Conservation (phyloP, 345 rosid species). For the Eucalyptus shirleyi region DNA sequence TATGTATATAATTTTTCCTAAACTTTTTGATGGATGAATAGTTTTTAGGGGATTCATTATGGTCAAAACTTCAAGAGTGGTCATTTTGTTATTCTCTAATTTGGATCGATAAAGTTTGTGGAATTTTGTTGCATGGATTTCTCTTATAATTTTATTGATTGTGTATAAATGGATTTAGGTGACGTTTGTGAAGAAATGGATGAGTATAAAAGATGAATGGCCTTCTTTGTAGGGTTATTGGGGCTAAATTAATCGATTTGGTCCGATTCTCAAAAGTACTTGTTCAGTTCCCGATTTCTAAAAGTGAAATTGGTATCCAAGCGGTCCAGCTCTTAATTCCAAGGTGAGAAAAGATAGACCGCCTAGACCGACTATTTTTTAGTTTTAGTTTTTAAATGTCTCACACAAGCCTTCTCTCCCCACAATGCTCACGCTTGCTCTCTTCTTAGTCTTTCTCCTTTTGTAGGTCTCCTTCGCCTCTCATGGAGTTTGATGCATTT, state of each 20-base stretch:
- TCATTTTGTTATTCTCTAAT: neutral
- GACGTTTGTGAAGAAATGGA: neutral
- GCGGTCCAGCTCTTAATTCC: too few species aligned
- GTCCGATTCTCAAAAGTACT: rapidly evolving
- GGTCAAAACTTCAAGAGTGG: neutral
- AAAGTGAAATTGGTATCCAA: too few species aligned
- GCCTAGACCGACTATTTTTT: too few species aligned
- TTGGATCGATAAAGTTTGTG: neutral
- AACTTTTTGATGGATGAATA: neutral
- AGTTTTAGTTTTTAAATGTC: too few species aligned
- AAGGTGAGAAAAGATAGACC: too few species aligned
- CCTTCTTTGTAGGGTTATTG: neutral
- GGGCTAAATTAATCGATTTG: rapidly evolving
- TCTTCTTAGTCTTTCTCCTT: too few species aligned
- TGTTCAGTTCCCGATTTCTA: rapidly evolving
- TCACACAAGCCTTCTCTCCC: too few species aligned
- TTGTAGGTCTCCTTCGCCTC: too few species aligned
- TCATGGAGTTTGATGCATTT: too few species aligned
- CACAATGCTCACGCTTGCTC: too few species aligned
- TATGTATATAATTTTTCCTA: neutral
- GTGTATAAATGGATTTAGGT: neutral
- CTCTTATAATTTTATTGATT: neutral
- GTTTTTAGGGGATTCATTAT: neutral
- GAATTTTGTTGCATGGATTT: neutral
- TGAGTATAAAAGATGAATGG: neutral